Evolutionary conservation across 1,284 basidiomycete species (phyloP).

Genomic region (Cryptococcus sp.): DNA sequence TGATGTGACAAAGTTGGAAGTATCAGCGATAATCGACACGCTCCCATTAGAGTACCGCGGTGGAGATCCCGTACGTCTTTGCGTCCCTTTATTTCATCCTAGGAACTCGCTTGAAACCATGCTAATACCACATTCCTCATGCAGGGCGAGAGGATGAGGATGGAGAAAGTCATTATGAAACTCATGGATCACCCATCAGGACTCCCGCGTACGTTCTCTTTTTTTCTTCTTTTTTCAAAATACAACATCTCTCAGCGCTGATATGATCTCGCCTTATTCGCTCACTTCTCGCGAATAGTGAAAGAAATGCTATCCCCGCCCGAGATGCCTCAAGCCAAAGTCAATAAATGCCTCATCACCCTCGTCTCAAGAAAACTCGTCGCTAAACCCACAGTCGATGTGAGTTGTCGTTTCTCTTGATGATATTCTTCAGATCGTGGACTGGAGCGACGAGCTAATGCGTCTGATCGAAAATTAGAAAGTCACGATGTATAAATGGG

Average conservation of each 20-base stretch:
- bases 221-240: neutral
- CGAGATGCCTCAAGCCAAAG: conserved; percentile 80
- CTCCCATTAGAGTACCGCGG: conserved; percentile 89
- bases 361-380: conserved; percentile 85
- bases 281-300: conserved; percentile 66
- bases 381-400: conserved; percentile 59
- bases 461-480: neutral
- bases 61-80: conserved; percentile 68
- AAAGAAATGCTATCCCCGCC: conserved; percentile 75
- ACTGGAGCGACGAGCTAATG: neutral
- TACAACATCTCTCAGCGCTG: no score
- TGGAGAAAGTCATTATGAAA: conserved; percentile 64
- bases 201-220: conserved; percentile 31
- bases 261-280: no score
- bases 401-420: conserved; percentile 31
- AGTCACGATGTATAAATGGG: conserved; percentile 32
- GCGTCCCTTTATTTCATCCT: neutral
- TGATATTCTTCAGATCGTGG: neutral
- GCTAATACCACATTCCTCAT: neutral
- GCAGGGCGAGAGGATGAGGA: conserved; percentile 69
- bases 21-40: conserved; percentile 73
- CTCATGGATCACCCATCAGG: conserved; percentile 47
- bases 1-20: conserved; percentile 40
- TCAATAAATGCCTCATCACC: conserved; percentile 90
- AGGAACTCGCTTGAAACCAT: no score